phyloP scores from a whole-genome alignment of 108 stramenopile genomes.

The Mediolabrus comicus region DNA sequence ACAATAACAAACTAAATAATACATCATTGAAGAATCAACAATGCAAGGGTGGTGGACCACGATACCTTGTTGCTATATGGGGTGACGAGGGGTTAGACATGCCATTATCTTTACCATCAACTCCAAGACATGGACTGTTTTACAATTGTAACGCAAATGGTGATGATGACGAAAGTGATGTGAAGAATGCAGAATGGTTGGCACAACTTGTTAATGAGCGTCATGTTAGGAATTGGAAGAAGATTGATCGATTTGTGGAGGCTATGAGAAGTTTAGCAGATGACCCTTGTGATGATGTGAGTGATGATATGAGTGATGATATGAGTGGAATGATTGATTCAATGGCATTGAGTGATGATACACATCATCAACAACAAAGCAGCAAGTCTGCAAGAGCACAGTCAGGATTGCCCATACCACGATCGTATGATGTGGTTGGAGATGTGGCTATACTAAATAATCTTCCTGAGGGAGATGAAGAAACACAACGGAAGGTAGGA shows the following conservation, averaged over 20 bases:
- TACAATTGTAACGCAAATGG: slow-evolving; percentile 12
- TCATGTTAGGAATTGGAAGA: slow-evolving; percentile 83
- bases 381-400: slow-evolving; percentile 4
- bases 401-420: slow-evolving; percentile 26
- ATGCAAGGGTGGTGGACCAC: slow-evolving; percentile 48
- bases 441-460: slow-evolving; percentile 79
- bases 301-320: not conserved
- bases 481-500: slow-evolving; percentile 47
- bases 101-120: slow-evolving; percentile 54
- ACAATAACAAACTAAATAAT: not conserved
- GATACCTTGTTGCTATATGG: slow-evolving; percentile 81
- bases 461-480: slow-evolving; percentile 56
- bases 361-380: not conserved
- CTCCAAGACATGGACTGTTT: slow-evolving; percentile 32
- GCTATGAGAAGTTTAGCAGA: slow-evolving; percentile 37
- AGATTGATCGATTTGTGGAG: slow-evolving; percentile 79
- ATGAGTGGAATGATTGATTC: not conserved
- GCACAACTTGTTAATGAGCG: slow-evolving; percentile 78
- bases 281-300: slow-evolving; percentile 12
- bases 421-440: slow-evolving; percentile 68
- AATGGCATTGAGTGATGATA: not conserved
- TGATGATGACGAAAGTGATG: not conserved
- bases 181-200: slow-evolving; percentile 58
- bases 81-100: slow-evolving; percentile 92
- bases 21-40: slow-evolving; percentile 13